phyloP scores from a whole-genome alignment of 306 rosid genomes.

The Macrotyloma uniflorum region DNA sequence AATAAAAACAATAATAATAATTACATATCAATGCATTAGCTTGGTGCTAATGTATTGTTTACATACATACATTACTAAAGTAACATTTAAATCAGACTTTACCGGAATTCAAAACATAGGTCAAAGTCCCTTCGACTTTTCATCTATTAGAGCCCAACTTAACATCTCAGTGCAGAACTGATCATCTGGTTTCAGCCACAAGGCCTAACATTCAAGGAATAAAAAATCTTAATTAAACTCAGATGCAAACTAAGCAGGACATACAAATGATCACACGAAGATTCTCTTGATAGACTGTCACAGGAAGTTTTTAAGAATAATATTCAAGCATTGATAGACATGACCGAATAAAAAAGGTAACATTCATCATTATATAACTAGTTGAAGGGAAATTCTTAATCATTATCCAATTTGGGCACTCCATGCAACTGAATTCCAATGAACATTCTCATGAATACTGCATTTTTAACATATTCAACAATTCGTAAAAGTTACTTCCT shows the following conservation, averaged over 20 bases:
- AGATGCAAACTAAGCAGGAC: conserved; percentile 25
- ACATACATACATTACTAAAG: conserved; percentile 33
- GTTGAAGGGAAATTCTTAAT: background rate
- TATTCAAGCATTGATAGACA: background rate
- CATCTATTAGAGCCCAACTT: conserved; percentile 75
- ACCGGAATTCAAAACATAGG: conserved; percentile 42
- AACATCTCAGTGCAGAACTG: conserved; percentile 95
- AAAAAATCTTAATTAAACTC: conserved; percentile 34
- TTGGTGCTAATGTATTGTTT: conserved; percentile 26
- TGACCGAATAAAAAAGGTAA: background rate
- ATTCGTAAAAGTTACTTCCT: background rate
- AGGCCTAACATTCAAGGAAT: conserved; percentile 60
- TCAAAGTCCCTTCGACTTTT: conserved; percentile 59
- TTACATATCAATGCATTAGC: conserved; percentile 1
- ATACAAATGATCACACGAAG: conserved; percentile 1
- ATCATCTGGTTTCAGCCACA: conserved; percentile 87
- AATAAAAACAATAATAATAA: background rate
- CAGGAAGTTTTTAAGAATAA: background rate
- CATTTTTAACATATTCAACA: background rate
- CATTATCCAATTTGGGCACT: background rate
- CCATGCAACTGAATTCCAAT: background rate
- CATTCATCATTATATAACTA: background rate
- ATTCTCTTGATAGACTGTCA: background rate
- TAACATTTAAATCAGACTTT: conserved; percentile 36
- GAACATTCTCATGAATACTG: background rate